These are phyloP conservation scores for Zygotorulaspora mrakii DNA, from an alignment of 1,139 yeast genomes.

Conservation along the genomic window DNA sequence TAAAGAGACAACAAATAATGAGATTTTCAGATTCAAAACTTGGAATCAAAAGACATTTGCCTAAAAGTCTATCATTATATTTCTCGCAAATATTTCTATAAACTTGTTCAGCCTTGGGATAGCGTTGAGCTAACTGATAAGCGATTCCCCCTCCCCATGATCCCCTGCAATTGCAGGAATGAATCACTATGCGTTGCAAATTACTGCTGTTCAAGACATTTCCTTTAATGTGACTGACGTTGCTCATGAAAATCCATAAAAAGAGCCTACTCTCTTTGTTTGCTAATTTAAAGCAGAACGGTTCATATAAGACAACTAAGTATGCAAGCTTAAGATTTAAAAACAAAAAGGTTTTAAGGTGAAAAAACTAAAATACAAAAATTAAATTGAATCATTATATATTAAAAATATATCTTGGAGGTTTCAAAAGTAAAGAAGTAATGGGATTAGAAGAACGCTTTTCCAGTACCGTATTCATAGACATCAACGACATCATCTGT, in stretches of 20 bases:
- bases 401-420: too few species aligned
- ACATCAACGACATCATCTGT: conserved; percentile 24
- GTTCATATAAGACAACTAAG: too few species aligned
- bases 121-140: conserved; percentile 26
- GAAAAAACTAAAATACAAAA: too few species aligned
- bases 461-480: conserved; percentile 21
- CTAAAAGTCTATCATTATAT: conserved; percentile 24
- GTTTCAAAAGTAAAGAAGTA: too few species aligned
- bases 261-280: not conserved
- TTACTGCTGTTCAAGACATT: conserved; percentile 16
- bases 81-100: conserved; percentile 27
- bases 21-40: conserved; percentile 21
- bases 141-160: conserved; percentile 81
- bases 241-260: conserved; percentile 10
- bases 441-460: conserved; percentile 23
- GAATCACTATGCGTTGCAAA: conserved; percentile 37
- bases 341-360: too few species aligned
- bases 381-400: too few species aligned
- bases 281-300: not conserved
- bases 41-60: conserved; percentile 28
- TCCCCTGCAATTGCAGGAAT: conserved; percentile 78
- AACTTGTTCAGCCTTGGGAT: conserved; percentile 29
- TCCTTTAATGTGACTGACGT: conserved; percentile 24
- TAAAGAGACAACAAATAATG: conserved; percentile 30
- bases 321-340: too few species aligned